A percentile compares a stretch with the other conserved stretches of the same genome.
These are phyloP conservation scores for Pseudonectria buxi DNA, from an alignment of 2,329 filamentous ascomycete genomes.

Conservation along the genomic window DNA sequence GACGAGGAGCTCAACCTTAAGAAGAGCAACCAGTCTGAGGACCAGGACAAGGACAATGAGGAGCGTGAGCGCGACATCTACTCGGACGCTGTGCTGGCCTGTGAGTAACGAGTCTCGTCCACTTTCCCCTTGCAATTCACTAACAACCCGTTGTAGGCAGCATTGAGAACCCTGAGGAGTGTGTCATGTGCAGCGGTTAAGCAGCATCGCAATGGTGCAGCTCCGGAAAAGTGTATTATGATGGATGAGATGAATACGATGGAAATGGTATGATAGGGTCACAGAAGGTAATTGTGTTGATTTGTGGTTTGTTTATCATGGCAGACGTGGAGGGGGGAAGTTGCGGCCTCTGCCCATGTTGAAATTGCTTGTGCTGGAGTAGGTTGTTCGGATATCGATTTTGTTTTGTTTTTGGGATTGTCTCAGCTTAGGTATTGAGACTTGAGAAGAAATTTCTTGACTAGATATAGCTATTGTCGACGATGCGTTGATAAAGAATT, in stretches of 20 bases:
- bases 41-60: constrained; percentile 62
- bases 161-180: constrained; percentile 93
- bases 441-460: too few species aligned
- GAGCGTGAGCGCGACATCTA: constrained; percentile 89
- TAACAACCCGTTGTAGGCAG: constrained; percentile 53
- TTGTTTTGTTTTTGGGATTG: too few species aligned
- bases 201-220: constrained; percentile 3
- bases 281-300: constrained; percentile 17
- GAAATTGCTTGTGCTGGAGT: constrained; percentile 3
- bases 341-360: constrained; percentile 11
- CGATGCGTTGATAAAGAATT: too few species aligned
- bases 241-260: constrained; percentile 26
- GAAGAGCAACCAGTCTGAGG: constrained; percentile 60
- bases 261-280: constrained; percentile 16
- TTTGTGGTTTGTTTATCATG: constrained; percentile 11
- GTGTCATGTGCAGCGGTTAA: constrained; percentile 95
- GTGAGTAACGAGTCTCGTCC: constrained; percentile 45
- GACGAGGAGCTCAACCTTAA: constrained; percentile 54
- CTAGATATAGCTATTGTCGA: too few species aligned
- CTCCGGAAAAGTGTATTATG: constrained; percentile 19
- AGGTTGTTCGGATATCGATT: too few species aligned
- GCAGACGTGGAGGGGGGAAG: constrained; percentile 9
- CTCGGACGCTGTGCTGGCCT: constrained; percentile 82
- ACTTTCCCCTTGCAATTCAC: constrained; percentile 1
- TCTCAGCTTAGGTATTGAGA: too few species aligned